These are phyloP conservation scores for Trichoderma virens DNA, from an alignment of 495 filamentous ascomycete species.

Conservation along the genomic window DNA sequence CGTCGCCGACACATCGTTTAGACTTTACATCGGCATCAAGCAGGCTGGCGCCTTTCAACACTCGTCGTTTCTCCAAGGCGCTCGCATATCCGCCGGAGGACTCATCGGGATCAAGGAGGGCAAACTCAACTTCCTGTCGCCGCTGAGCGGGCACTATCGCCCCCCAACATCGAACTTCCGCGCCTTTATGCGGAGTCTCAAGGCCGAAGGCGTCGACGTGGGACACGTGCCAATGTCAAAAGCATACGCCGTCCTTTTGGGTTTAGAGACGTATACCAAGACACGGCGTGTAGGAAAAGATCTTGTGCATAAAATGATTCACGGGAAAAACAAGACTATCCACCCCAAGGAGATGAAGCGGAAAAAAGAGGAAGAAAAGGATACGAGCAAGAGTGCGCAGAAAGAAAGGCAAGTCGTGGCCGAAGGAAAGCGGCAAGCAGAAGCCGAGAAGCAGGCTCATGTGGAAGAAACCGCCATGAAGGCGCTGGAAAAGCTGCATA, in stretches of 20 bases:
- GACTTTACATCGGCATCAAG: slow-evolving; percentile 88
- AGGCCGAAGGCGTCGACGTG: slow-evolving; percentile 72
- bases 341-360: slow-evolving; percentile 35
- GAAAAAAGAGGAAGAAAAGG: slow-evolving; percentile 33
- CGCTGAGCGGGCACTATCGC: slow-evolving; percentile 76
- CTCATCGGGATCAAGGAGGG: slow-evolving; percentile 80
- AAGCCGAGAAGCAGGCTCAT: slow-evolving; percentile 22
- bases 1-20: slow-evolving; percentile 76
- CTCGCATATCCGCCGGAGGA: slow-evolving; percentile 73
- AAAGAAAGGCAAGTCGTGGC: slow-evolving; percentile 36
- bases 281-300: slow-evolving; percentile 52
- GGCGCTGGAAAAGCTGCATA: slow-evolving; percentile 28
- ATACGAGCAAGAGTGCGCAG: slow-evolving; percentile 44
- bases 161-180: slow-evolving; percentile 74
- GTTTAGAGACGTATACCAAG: slow-evolving; percentile 70
- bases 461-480: slow-evolving; percentile 26
- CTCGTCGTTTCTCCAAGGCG: slow-evolving; percentile 76
- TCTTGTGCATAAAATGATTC: slow-evolving; percentile 26
- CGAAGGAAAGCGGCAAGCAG: slow-evolving; percentile 24
- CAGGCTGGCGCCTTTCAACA: slow-evolving; percentile 85
- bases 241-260: slow-evolving; percentile 72
- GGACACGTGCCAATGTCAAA: slow-evolving; percentile 66
- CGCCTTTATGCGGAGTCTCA: slow-evolving; percentile 65
- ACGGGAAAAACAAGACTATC: slow-evolving; percentile 29
- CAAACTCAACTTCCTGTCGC: slow-evolving; percentile 48